These are phyloP conservation scores for Coemansia sp. DNA, from an alignment of 192 early-diverging fungal species.

Conservation along the genomic window DNA sequence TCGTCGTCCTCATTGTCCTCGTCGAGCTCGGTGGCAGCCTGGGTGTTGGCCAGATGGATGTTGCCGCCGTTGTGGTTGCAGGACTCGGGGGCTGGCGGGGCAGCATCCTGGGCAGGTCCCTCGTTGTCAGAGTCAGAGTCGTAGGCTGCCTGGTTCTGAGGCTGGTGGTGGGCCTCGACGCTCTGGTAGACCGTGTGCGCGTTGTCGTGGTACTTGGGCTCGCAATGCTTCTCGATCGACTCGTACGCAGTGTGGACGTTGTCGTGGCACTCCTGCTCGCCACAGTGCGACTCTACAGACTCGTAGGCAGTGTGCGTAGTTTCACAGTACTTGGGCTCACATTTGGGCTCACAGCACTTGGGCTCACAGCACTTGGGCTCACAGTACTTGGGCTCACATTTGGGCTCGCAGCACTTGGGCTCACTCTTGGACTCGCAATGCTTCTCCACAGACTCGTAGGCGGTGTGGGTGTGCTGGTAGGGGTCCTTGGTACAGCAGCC, in stretches of 20 bases:
- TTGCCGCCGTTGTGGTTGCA: background rate
- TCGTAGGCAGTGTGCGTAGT: slow-evolving; percentile 28
- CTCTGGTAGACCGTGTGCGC: slow-evolving; percentile 14
- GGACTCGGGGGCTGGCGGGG: background rate
- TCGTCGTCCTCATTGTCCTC: background rate
- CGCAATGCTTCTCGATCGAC: background rate
- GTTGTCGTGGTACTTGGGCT: background rate
- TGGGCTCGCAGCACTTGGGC: slow-evolving; percentile 9
- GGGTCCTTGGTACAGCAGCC: background rate
- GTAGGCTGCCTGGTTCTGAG: background rate
- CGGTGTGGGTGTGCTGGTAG: slow-evolving; percentile 14
- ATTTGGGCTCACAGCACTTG: slow-evolving; percentile 11
- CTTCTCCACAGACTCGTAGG: slow-evolving; percentile 1
- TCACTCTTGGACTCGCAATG: slow-evolving; percentile 13
- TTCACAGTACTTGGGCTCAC: background rate
- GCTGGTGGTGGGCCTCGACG: background rate
- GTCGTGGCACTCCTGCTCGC: background rate
- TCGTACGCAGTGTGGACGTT: slow-evolving; percentile 7
- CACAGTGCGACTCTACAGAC: slow-evolving; percentile 10
- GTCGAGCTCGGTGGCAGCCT: background rate
- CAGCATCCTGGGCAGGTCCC: background rate
- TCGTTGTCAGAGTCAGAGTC: slow-evolving; percentile 1
- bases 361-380: slow-evolving; percentile 17
- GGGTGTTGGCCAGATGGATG: background rate
- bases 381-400: slow-evolving; percentile 1